Conservation (phyloP, 257 asterid genomes). For the Nicotiana tomentosiformis region DNA sequence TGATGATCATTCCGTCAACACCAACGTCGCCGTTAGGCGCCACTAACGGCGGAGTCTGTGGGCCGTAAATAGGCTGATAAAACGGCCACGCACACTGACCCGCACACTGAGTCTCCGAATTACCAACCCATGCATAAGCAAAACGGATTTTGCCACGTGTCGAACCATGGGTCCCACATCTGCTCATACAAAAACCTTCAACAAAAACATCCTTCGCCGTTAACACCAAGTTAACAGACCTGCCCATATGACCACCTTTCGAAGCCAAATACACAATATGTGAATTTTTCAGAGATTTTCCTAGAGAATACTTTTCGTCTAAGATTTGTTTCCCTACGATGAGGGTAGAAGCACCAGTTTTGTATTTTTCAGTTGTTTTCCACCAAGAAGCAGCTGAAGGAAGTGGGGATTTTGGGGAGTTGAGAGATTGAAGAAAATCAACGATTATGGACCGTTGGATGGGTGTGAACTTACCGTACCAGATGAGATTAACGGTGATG, state of each 20-base stretch:
- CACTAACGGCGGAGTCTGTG: constrained; percentile 56
- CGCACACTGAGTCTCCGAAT: constrained; percentile 61
- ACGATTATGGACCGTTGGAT: constrained; percentile 48
- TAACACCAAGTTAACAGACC: constrained; percentile 56
- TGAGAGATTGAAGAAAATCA: constrained; percentile 54
- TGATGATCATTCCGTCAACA: constrained; percentile 67
- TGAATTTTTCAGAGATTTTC: constrained; percentile 43
- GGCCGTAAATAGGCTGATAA: constrained; percentile 80
- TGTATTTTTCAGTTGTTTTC: constrained; percentile 36
- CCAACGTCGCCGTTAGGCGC: constrained; percentile 82
- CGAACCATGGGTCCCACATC: constrained; percentile 74
- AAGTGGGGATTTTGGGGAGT: constrained; percentile 7
- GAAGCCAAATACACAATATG: constrained; percentile 53
- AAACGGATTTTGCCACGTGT: constrained; percentile 44
- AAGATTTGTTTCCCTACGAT: constrained; percentile 48
- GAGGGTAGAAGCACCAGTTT: constrained; percentile 36
- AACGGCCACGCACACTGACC: constrained; percentile 94
- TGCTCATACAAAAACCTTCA: constrained; percentile 58
- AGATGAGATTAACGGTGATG: constrained; percentile 46
- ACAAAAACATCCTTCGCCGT: constrained; percentile 68
- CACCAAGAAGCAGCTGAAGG: constrained; percentile 62
- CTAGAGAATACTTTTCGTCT: constrained; percentile 46
- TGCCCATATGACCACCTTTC: constrained; percentile 37
- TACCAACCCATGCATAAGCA: constrained; percentile 81
- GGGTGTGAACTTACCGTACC: constrained; percentile 66